Base-by-base conservation (phyloP, 2,329 filamentous ascomycete genomes). In the Monosporascus sp. region DNA sequence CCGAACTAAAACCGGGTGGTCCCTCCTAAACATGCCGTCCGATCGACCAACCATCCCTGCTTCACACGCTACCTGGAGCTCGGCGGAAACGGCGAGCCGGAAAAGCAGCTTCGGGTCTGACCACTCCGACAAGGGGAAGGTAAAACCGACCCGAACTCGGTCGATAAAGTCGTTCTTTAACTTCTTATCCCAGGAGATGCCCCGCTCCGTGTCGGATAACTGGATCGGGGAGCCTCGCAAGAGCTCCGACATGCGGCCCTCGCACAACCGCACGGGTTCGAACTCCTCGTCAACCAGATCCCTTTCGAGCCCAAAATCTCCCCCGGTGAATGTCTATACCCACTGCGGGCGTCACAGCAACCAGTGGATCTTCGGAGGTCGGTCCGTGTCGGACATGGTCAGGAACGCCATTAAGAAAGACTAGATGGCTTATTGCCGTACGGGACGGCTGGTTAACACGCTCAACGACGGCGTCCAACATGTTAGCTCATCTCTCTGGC, bases 271-370 rank as follows among this genome's bases (percentile, higher is more conserved):
- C 44, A 58, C 55, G 40, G 31, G 50, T 15, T 48, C 57, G 31
- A 17, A 22, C 48, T 43, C 46, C 37, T 50, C 51, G 28, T 14
- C 37, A 9, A 2, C 17, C 48, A 22, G 48, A 8, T 31, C 38
- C 5, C 59, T 63, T 6, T 61, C 70, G 18, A 68, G 69, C 55
- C 58, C 72, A 7, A 54, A 45, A 48, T 62, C 70, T n/a, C 72
- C 70, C 20, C 72, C 70, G 8, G 72, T 75, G 58, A 82, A 82
- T 56, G 72, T 76, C 43, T 74, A 80, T 65, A 81, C 78, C 37
- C 77, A 78, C 54, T 82, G 79, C 56, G 79, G 79, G 15, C 72
- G 79, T 15, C 79, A 82, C 64, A 77, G 77, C 40, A 73, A 80
- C 58, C 77, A 81, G 60, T 79, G 74, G 54, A 68, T 82, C 15